Percentiles rank a stretch among this genome's conserved stretches.
These are phyloP conservation scores for Dothidotthia symphoricarpi DNA, from an alignment of 2,329 filamentous ascomycete species.

Conservation along the genomic window DNA sequence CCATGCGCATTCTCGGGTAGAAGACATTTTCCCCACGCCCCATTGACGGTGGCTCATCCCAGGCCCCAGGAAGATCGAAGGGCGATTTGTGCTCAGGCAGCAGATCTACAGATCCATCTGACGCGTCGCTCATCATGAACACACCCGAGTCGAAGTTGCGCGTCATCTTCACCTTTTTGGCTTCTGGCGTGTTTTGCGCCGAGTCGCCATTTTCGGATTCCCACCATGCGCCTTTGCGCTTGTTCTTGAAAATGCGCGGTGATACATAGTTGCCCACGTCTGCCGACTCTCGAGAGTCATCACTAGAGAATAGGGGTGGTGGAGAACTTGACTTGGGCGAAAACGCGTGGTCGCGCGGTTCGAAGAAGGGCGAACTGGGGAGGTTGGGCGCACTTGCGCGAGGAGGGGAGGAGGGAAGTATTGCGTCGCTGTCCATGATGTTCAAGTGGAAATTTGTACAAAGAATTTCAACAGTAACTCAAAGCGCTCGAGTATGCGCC, in stretches of 20 bases:
- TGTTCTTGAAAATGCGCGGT: conserved; percentile 34
- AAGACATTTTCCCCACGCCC: conserved; percentile 12
- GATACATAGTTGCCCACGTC: conserved; percentile 35
- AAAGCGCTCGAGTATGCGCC: too few species aligned
- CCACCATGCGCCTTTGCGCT: conserved; percentile 36
- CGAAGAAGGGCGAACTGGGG: conserved; percentile 29
- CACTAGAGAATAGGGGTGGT: conserved; percentile 36
- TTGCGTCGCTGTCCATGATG: conserved; percentile 24
- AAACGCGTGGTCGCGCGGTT: conserved; percentile 13
- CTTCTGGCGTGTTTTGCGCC: conserved; percentile 12
- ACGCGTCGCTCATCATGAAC: conserved; percentile 33
- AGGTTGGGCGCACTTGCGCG: conserved; percentile 19
- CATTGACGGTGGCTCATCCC: conserved; percentile 4
- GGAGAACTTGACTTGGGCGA: conserved; percentile 35
- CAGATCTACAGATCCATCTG: conserved; percentile 16
- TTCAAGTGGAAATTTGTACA: background rate
- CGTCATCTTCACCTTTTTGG: conserved; percentile 30
- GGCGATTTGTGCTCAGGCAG: conserved; percentile 16
- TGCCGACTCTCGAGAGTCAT: conserved; percentile 28
- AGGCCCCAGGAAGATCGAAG: conserved; percentile 7
- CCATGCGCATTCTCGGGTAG: conserved; percentile 9
- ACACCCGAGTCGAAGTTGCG: conserved; percentile 36
- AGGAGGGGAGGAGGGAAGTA: conserved; percentile 25
- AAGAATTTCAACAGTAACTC: background rate
- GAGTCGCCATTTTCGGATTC: conserved; percentile 15